Percentiles rank a stretch among this genome's conserved stretches.
Conservation (phyloP, 192 early-diverging fungal species). For the Dissophora globulifera region DNA sequence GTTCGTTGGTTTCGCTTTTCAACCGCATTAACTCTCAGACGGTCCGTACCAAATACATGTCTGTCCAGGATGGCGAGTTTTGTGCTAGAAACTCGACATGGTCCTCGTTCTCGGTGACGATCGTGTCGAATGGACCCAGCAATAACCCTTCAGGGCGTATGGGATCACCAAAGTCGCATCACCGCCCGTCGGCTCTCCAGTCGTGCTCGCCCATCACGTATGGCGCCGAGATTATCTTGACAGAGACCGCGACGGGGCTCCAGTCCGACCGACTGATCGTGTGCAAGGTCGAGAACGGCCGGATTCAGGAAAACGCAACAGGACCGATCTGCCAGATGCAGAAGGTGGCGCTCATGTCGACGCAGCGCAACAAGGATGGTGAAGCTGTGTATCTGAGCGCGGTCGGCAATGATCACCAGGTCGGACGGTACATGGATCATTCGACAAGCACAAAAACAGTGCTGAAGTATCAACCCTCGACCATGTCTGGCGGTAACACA, state of each 20-base stretch:
- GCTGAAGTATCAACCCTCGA: conserved; percentile 43
- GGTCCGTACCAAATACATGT: conserved; percentile 86
- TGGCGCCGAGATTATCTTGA: conserved; percentile 78
- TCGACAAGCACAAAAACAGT: conserved; percentile 32
- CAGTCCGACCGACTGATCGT: conserved; percentile 77
- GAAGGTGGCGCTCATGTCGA: conserved; percentile 74
- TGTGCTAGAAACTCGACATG: conserved; percentile 72
- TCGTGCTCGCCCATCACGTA: conserved; percentile 69
- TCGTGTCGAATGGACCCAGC: conserved; percentile 54
- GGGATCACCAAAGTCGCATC: conserved; percentile 26
- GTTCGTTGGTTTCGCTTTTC: conserved; percentile 83
- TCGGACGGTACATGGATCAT: conserved; percentile 45
- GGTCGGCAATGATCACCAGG: conserved; percentile 52
- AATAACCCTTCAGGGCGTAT: conserved; percentile 8
- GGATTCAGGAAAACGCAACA: conserved; percentile 67
- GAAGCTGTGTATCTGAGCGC: conserved; percentile 58
- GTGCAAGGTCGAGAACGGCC: conserved; percentile 82
- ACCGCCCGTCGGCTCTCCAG: conserved; percentile 19
- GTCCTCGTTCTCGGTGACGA: conserved; percentile 69
- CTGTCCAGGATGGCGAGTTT: conserved; percentile 64
- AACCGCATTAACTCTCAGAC: conserved; percentile 95
- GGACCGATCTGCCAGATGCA: conserved; percentile 89
- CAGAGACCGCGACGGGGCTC: conserved; percentile 70
- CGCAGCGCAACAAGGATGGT: conserved; percentile 40
- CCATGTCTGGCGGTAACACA: conserved; percentile 30